phyloP scores from a whole-genome alignment of 805 yeast species.

The Grigorovia transvaalensis region DNA sequence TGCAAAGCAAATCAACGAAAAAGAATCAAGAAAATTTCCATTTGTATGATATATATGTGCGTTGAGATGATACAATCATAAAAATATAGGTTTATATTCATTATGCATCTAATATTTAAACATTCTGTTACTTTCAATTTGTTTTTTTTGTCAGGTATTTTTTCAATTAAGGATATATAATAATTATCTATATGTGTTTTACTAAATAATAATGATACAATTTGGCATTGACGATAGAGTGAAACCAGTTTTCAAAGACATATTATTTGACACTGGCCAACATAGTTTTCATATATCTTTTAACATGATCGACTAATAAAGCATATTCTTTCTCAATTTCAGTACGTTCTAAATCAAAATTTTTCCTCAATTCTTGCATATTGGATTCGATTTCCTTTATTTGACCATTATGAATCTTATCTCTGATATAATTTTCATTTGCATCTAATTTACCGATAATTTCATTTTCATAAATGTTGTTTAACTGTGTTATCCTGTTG shows the following conservation, averaged over 20 bases:
- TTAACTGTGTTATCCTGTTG: conserved; percentile 34
- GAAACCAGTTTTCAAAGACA: too few species aligned
- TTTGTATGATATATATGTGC: background rate
- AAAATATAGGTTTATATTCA: background rate
- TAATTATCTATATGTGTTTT: background rate
- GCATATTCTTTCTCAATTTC: conserved; percentile 45
- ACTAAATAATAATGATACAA: background rate
- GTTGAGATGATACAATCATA: too few species aligned
- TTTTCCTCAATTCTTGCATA: conserved; percentile 31
- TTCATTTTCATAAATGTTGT: conserved; percentile 37
- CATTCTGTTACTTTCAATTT: too few species aligned
- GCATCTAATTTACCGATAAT: conserved; percentile 39
- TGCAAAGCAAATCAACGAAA: background rate
- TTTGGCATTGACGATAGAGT: too few species aligned
- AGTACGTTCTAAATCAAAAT: conserved; percentile 43
- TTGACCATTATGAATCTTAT: conserved; percentile 29
- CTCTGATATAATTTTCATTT: conserved; percentile 38
- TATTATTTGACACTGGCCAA: conserved; percentile 10
- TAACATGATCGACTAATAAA: conserved; percentile 44
- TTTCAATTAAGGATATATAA: background rate
- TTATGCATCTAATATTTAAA: background rate
- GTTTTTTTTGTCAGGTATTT: too few species aligned
- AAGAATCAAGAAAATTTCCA: background rate
- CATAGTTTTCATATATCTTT: conserved; percentile 32
- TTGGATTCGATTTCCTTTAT: conserved; percentile 26